Evolutionary conservation across 1,284 basidiomycete species (phyloP).

Genomic region (Meira miltonrushii): DNA sequence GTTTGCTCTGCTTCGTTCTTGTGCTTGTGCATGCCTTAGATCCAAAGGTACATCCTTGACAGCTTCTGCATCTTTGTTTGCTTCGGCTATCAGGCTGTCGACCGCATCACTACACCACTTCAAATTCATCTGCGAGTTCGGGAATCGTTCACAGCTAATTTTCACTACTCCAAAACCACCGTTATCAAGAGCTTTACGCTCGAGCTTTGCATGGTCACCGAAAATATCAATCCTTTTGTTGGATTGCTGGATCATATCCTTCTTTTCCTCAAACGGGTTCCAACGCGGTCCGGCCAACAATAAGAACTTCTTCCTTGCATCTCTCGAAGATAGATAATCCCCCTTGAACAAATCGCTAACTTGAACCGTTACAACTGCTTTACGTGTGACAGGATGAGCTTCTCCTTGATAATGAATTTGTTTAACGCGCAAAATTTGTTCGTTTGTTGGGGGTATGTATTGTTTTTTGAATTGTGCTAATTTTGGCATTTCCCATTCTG

Average conservation of each 20-base stretch:
- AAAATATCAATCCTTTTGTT: too few species aligned
- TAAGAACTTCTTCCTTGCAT: slow-evolving; percentile 52
- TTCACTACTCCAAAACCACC: slow-evolving; percentile 30
- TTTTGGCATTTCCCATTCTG: slow-evolving; percentile 47
- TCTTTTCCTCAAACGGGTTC: slow-evolving; percentile 12
- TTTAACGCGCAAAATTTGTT: slow-evolving; percentile 36
- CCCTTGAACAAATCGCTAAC: slow-evolving; percentile 34
- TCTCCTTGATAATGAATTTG: slow-evolving; percentile 54
- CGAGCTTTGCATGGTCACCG: background rate
- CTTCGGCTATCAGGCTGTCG: slow-evolving; percentile 50
- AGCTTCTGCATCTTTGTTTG: slow-evolving; percentile 33
- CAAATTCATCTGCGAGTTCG: slow-evolving; percentile 52
- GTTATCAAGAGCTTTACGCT: background rate
- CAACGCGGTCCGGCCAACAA: slow-evolving; percentile 51
- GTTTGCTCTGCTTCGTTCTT: slow-evolving; percentile 30
- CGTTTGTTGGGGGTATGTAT: slow-evolving; percentile 39
- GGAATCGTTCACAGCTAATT: slow-evolving; percentile 52
- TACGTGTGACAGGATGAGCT: slow-evolving; percentile 50
- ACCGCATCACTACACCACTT: slow-evolving; percentile 55
- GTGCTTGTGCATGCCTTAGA: slow-evolving; percentile 32
- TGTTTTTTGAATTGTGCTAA: slow-evolving; percentile 39
- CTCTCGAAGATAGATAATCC: slow-evolving; percentile 22
- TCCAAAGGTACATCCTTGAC: slow-evolving; percentile 51
- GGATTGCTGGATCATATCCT: too few species aligned
- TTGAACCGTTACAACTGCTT: slow-evolving; percentile 47